Evolutionary conservation across 2,329 filamentous ascomycete genomes (phyloP), one percentile per base, ranked within the genome.

Genomic region (Beauveria medogensis): DNA sequence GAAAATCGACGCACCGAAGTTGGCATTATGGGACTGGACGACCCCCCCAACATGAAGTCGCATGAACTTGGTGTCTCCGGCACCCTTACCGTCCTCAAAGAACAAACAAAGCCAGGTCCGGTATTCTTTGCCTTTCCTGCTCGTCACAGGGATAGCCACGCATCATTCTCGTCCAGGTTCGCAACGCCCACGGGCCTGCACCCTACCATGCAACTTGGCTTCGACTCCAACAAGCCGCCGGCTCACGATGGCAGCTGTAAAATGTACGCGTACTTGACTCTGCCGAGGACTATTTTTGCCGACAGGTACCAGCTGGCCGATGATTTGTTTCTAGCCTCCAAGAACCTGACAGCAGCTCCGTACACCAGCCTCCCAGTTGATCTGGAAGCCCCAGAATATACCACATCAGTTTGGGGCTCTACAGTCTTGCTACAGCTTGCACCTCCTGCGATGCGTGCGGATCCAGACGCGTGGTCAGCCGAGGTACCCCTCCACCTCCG

Each of bases 331-430:
- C 81, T 96, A 34, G 74, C 84, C 3, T 92, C 91, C 1, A 91
- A 96, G 68, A 91, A 95, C 69, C 80, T 97, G 22, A 78, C 81
- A 2, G 78, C 82, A 2, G 76, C 95, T 46, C 85, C 81, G 50
- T 84, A 88, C 64, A 81, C 91, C 16, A 86, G 85, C 28, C 83
- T 89, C 14, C 90, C 91, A 22, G 89, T 92, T 7, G 92, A 97
- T 66, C 86, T 97, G 58, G 93, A 97, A 76, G 92, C 91, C 0
- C 93, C 93, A 1, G 88, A 88, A 67, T 97, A 95, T 78, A 84
- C 87, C 2, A 81, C 91, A 34, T 70, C 81, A 7, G 73, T 80
- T 37, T 97, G 93, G 93, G 93, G 93, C 5, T 92, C 89, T 0
- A 85, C 82, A 18, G 79, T 91, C 18, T 80, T 97, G 5, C 74